These are phyloP conservation scores for Colletotrichum liriopes DNA, from an alignment of 2,329 filamentous ascomycete species.

Conservation along the genomic window DNA sequence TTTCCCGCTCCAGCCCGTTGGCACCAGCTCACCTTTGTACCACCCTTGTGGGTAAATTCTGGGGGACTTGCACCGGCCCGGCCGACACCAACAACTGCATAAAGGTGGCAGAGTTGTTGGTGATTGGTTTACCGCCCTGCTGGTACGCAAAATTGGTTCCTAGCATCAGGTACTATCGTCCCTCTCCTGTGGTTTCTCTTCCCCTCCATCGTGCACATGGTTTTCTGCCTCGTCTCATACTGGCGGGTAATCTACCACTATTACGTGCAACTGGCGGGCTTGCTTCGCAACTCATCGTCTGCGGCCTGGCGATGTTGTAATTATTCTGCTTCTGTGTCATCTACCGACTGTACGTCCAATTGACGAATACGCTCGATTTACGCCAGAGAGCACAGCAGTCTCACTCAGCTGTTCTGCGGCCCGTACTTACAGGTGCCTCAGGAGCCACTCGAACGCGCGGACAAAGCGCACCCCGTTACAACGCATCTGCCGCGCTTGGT, in stretches of 20 bases:
- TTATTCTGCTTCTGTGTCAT: not conserved
- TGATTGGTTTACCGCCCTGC: slow-evolving; percentile 28
- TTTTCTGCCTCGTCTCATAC: not conserved
- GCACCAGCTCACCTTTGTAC: slow-evolving; percentile 23
- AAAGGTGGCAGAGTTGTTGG: slow-evolving; percentile 3
- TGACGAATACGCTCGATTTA: too few species aligned
- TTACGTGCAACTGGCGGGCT: slow-evolving; percentile 1
- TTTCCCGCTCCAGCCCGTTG: slow-evolving; percentile 27
- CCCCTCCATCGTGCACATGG: not conserved
- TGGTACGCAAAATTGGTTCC: slow-evolving; percentile 26
- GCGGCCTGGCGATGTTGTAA: not conserved
- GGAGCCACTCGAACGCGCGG: not conserved
- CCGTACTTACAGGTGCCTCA: not conserved
- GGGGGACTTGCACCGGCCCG: slow-evolving; percentile 7
- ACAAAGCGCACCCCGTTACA: slow-evolving; percentile 1
- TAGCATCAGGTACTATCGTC: slow-evolving; percentile 13
- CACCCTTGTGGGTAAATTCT: slow-evolving; percentile 4
- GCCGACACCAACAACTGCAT: slow-evolving; percentile 11
- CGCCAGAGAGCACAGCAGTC: slow-evolving; percentile 3
- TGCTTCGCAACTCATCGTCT: not conserved
- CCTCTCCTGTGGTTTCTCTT: not conserved
- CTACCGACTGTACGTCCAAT: not conserved
- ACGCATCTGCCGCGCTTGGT: slow-evolving; percentile 10
- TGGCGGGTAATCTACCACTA: not conserved
- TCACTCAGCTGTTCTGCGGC: slow-evolving; percentile 11